Evolutionary conservation across 768 basidiomycete species (phyloP), one percentile per base, ranked within the genome.

Genomic region (Tremella mesenterica): DNA sequence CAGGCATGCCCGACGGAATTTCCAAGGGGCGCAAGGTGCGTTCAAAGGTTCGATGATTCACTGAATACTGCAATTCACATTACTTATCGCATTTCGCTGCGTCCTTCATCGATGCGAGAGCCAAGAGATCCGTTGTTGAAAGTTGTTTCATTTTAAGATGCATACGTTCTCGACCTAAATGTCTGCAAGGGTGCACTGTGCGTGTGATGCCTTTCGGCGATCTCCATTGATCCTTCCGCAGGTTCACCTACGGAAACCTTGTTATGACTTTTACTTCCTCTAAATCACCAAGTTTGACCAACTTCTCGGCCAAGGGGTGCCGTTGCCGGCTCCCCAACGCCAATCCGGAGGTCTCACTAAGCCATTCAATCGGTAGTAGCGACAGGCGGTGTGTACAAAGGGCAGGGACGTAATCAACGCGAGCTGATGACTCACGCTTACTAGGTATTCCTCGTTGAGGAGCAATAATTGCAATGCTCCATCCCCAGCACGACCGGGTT

Each of bases 401-500:
- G 83, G 84, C 83, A 85, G 84, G 83, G 83, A 84, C 83, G 80
- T 85, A 85, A 84, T 85, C 83, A 83, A 84, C 81, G 82, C 80
- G 78, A 84, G 84, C 82, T 85, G 83, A 84, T 85, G 82, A 85
- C 83, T 83, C 80, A 79, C 81, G 81, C 80, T 83, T 85, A 85
- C 84, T 84, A 84, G 82, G 83, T 79, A 85, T 85, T 85, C 84
- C 83, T 84, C 81, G 82, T 85, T 85, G 83, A 85, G 84, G 84
- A 85, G 83, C 83, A 81, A 85, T 84, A 85, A 84, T 85, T 84
- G 81, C 83, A 85, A 84, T 84, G 82, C 83, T 84, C 84, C 83
- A 84, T 84, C 83, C 83, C 83, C 82, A 83, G 80, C 81, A 83
- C 80, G 80, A 82, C 81, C 78, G 78, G 79, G 81, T 82, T 82